Conservation (phyloP, 768 basidiomycete genomes). For the Amanita phalloides region DNA sequence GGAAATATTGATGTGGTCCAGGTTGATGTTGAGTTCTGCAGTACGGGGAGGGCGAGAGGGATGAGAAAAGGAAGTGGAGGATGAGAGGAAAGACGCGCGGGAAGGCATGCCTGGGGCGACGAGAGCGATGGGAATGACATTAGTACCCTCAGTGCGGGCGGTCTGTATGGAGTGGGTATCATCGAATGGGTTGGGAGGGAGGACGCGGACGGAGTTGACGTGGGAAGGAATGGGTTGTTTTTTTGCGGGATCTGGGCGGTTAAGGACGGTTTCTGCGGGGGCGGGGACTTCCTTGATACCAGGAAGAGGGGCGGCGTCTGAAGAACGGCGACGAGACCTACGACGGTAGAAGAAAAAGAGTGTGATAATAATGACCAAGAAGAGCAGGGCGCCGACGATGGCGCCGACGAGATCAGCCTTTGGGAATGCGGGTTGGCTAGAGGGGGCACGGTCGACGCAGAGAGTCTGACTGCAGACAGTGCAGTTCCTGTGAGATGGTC, state of each 20-base stretch:
- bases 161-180: constrained; percentile 77
- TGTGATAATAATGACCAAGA: constrained; percentile 40
- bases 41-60: constrained; percentile 49
- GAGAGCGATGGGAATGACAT: constrained; percentile 81
- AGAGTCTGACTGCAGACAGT: constrained; percentile 36
- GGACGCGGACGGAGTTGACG: constrained; percentile 33
- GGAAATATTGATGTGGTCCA: constrained; percentile 54
- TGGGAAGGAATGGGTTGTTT: constrained; percentile 31
- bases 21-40: constrained; percentile 50
- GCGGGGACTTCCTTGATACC: constrained; percentile 57
- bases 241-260: constrained; percentile 73
- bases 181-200: constrained; percentile 58
- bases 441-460: constrained; percentile 30
- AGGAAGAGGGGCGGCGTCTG: constrained; percentile 14
- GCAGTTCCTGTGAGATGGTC: constrained; percentile 39
- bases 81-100: constrained; percentile 17
- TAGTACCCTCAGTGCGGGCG: constrained; percentile 68
- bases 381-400: constrained; percentile 51
- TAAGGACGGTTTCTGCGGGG: constrained; percentile 66
- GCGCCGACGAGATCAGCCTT: constrained; percentile 69
- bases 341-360: constrained; percentile 60
- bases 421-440: constrained; percentile 32
- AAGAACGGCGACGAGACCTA: constrained; percentile 31
- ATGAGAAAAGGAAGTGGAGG: constrained; percentile 25
- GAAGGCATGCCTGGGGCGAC: constrained; percentile 44